Evolutionary conservation across 2,329 filamentous ascomycete species (phyloP), one percentile per base, ranked within the genome.

Genomic region (Ascocoryne sarcoides): DNA sequence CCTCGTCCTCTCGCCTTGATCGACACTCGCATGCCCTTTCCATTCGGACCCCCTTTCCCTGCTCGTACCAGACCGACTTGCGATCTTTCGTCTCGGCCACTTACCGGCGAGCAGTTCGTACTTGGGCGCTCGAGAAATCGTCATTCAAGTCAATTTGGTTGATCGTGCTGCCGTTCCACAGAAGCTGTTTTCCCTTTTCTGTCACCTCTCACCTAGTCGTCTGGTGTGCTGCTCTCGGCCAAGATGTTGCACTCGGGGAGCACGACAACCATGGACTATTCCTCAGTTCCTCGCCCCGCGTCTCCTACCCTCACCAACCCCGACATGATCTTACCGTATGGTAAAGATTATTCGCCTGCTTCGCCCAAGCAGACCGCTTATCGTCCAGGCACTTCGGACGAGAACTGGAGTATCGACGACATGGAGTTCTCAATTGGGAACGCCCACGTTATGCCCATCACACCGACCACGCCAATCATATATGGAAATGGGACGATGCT

Each of bases 271-370:
- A 56, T 57, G 52, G 42, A 62, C 32, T 70, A 73, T 51, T 62
- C 66, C 14, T 58, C 40, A 12, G 28, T 44, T 16, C 44, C 69
- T 32, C 63, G 70, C 43, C 79, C 83, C 48, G 78, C 77, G 10
- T 93, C 86, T 44, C 89, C 89, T 34, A 94, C 89, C 2, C 68
- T 95, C 55, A 93, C 87, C 41, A 93, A 95, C 62, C 87, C 88
- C 38, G 89, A 94, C 61, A 89, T 95, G 86, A 94, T 95, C 55
- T 68, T 95, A 38, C 89, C 89, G 45, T 79, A 83, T 59, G 79
- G 81, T 56, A 75, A 78, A 49, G 71, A 70, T 60, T 59, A 73
- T 60, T 67, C 70, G 59, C 65, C 70, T 57, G 64, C 75, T 60
- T 65, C 71, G 43, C 69, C 54, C 31, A 43, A 46, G 26, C 45